A percentile compares a stretch with the other conserved stretches of the same genome.
Evolutionary conservation across 768 basidiomycete species (phyloP).

Genomic region (Leccinum subgranulosum): DNA sequence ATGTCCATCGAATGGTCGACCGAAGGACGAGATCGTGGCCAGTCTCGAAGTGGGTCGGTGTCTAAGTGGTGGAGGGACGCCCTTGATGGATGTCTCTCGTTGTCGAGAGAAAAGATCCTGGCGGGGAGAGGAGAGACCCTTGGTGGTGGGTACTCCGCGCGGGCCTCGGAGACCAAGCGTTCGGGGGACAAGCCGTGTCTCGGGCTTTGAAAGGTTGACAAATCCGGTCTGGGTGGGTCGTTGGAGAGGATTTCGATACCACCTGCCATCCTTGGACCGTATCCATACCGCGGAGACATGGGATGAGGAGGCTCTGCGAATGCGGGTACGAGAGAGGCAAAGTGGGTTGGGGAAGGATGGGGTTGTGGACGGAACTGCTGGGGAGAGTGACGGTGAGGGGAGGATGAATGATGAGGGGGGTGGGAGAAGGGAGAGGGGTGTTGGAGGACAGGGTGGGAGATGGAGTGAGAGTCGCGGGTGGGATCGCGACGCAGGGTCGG

Average conservation of each 20-base stretch:
- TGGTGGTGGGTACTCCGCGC: conserved; percentile 8
- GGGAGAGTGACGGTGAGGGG: conserved; percentile 20
- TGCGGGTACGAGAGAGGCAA: neutral
- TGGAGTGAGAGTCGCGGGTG: conserved; percentile 7
- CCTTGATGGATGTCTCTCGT: conserved; percentile 5
- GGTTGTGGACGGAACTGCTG: conserved; percentile 14
- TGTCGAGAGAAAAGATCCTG: conserved; percentile 1
- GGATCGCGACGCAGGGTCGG: conserved; percentile 22
- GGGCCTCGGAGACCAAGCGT: conserved; percentile 9
- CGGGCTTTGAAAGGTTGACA: conserved; percentile 11
- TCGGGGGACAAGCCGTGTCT: conserved; percentile 17
- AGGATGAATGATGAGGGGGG: conserved; percentile 13
- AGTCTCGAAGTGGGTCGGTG: neutral
- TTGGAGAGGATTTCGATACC: conserved; percentile 22
- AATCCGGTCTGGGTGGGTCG: conserved; percentile 12
- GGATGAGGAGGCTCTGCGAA: neutral
- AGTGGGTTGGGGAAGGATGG: conserved; percentile 10
- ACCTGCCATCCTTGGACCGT: conserved; percentile 28
- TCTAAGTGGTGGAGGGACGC: neutral
- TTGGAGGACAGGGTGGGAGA: conserved; percentile 7
- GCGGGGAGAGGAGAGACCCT: conserved; percentile 12
- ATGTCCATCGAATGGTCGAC: neutral
- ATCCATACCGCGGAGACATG: conserved; percentile 19
- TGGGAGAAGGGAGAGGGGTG: conserved; percentile 14
- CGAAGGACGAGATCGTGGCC: conserved; percentile 6